Conservation (phyloP, 495 filamentous ascomycete genomes). For the Copromyces sp. region DNA sequence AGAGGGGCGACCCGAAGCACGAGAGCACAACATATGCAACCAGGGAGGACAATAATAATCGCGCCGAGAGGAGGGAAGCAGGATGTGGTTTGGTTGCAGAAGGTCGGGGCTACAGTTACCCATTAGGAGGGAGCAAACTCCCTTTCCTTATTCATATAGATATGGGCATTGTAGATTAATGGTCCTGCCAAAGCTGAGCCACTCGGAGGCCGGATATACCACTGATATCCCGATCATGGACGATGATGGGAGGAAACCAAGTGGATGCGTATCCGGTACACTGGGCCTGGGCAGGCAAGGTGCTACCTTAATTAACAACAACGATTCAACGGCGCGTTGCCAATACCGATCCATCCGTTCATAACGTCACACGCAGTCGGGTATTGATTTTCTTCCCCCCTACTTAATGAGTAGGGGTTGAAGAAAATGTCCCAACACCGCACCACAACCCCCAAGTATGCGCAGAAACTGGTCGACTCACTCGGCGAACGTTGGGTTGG, state of each 20-base stretch:
- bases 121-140: conserved; percentile 31
- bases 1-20: background rate
- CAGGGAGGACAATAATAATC: background rate
- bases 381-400: no score
- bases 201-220: conserved; percentile 7
- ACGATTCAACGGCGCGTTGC: background rate
- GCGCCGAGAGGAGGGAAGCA: background rate
- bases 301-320: background rate
- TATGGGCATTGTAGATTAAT: conserved; percentile 30
- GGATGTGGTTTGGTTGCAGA: background rate
- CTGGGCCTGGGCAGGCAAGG: background rate
- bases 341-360: background rate
- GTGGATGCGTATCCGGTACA: background rate
- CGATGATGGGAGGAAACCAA: background rate
- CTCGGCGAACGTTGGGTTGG: background rate
- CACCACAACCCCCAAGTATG: no score
- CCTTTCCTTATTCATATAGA: conserved; percentile 21
- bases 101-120: conserved; percentile 23
- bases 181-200: conserved; percentile 7
- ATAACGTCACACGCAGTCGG: background rate
- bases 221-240: background rate
- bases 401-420: no score
- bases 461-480: background rate
- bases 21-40: background rate
- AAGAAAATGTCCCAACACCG: no score